Conservation (phyloP, 768 basidiomycete species). For the Tubosaeta sp. region DNA sequence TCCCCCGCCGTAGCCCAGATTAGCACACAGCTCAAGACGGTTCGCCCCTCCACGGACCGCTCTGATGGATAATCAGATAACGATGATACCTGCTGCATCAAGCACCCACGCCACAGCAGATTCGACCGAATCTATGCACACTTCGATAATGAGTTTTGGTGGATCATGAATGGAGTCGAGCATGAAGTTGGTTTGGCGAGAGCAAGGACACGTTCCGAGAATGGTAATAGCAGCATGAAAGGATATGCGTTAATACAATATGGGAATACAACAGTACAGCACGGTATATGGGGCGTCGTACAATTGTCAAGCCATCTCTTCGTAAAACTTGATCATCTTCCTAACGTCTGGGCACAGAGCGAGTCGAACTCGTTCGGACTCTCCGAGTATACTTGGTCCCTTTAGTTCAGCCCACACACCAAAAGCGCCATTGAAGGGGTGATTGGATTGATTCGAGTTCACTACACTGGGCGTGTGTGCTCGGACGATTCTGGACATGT, state of each 20-base stretch:
- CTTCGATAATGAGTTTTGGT: constrained; percentile 40
- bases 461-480: constrained; percentile 32
- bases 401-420: constrained; percentile 55
- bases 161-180: background rate
- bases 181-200: constrained; percentile 3
- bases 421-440: constrained; percentile 35
- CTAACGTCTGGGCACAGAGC: constrained; percentile 64
- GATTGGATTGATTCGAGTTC: constrained; percentile 12
- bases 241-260: no score
- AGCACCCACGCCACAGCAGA: constrained; percentile 59
- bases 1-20: constrained; percentile 61
- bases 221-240: background rate
- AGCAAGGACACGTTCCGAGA: background rate
- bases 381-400: constrained; percentile 47
- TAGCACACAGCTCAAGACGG: constrained; percentile 73
- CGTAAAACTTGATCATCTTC: constrained; percentile 58
- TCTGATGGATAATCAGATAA: constrained; percentile 34
- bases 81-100: background rate
- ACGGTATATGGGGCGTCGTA: background rate
- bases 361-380: constrained; percentile 62
- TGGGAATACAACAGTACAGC: background rate
- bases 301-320: constrained; percentile 32
- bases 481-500: constrained; percentile 54
- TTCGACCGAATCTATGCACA: constrained; percentile 74
- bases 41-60: constrained; percentile 69